Evolutionary conservation across 371 early-diverging fungal genomes (phyloP).

Genomic region (Mucor indicus): DNA sequence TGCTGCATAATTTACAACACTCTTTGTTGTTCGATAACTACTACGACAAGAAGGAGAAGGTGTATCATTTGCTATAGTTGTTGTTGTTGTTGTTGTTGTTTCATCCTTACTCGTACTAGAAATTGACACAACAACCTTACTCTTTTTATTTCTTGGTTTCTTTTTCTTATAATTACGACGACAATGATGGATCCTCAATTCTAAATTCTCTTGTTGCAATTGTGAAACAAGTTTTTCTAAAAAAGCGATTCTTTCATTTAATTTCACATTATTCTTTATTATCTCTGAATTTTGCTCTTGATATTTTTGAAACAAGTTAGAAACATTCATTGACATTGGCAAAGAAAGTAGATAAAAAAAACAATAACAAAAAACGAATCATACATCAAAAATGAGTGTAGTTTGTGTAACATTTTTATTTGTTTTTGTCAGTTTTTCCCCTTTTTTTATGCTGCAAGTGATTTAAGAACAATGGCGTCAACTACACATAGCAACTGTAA

Average conservation of each 20-base stretch:
- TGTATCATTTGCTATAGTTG: background rate
- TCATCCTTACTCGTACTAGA: background rate
- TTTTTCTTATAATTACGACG: background rate
- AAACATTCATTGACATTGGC: background rate
- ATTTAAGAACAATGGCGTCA: no score
- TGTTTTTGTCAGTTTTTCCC: no score
- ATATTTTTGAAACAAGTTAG: background rate
- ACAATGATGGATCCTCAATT: background rate
- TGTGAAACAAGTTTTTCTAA: constrained; percentile 3
- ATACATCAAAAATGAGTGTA: background rate
- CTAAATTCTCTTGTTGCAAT: constrained; percentile 9
- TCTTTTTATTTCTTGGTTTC: background rate
- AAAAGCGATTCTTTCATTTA: constrained; percentile 5
- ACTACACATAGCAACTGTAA: no score
- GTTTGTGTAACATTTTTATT: no score
- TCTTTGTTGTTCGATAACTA: constrained; percentile 1
- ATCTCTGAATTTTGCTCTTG: constrained; percentile 13
- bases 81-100: background rate
- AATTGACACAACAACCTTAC: no score
- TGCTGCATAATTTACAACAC: constrained; percentile 11
- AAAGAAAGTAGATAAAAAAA: background rate
- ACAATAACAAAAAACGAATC: background rate
- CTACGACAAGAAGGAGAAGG: constrained; percentile 1
- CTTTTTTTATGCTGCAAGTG: no score
- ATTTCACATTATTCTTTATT: constrained; percentile 2